These are phyloP conservation scores for Aspergillus puulaauensis DNA, from an alignment of 2,329 filamentous ascomycete genomes.

Conservation along the genomic window DNA sequence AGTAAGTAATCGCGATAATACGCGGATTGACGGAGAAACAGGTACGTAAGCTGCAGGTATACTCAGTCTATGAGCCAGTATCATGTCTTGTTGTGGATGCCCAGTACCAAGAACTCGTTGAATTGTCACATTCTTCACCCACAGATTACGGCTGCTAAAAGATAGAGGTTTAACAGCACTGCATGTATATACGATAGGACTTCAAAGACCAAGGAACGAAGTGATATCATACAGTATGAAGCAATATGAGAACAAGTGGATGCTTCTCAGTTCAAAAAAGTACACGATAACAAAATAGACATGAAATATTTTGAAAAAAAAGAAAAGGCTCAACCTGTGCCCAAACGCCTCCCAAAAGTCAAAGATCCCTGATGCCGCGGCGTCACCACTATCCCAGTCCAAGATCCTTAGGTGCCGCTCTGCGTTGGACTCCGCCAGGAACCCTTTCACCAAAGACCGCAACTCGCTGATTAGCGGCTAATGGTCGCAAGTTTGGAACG, in stretches of 20 bases:
- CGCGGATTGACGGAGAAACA: too few species aligned
- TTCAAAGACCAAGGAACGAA: slow-evolving; percentile 5
- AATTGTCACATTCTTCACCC: too few species aligned
- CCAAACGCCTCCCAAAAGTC: slow-evolving; percentile 21
- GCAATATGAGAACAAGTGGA: slow-evolving; percentile 13
- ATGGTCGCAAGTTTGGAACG: background rate
- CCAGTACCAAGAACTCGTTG: too few species aligned
- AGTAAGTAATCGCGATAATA: too few species aligned
- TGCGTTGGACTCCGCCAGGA: background rate
- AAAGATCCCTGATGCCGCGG: slow-evolving; percentile 12
- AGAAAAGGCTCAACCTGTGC: slow-evolving; percentile 10
- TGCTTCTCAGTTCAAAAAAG: slow-evolving; percentile 10
- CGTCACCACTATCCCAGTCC: background rate
- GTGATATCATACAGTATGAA: slow-evolving; percentile 14
- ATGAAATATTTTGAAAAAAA: slow-evolving; percentile 12
- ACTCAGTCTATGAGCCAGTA: too few species aligned
- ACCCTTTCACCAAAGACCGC: background rate
- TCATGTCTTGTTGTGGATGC: too few species aligned
- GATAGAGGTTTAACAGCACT: background rate
- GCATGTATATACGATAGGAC: background rate
- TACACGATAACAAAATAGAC: slow-evolving; percentile 5
- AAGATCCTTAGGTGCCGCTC: background rate
- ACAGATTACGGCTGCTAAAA: background rate
- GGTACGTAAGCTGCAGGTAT: too few species aligned
- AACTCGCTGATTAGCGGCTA: background rate